Evolutionary conservation across 2,329 filamentous ascomycete species (phyloP).

Genomic region (Epichloe amarillans): DNA sequence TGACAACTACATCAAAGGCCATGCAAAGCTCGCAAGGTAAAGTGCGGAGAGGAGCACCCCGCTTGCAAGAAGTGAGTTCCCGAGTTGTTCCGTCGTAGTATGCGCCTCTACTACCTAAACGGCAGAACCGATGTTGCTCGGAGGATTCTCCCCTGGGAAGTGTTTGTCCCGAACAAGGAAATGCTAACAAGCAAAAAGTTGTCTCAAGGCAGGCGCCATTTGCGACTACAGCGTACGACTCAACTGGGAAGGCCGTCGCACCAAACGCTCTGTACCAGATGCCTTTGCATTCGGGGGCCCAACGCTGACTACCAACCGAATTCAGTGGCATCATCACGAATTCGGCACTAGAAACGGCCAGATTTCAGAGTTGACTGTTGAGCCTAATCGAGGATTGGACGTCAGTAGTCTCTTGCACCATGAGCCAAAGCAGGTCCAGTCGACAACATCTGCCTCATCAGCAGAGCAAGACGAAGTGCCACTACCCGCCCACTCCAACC

Average conservation of each 20-base stretch:
- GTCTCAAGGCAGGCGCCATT: conserved; percentile 53
- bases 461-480: neutral
- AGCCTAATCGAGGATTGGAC: neutral
- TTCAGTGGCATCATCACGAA: conserved; percentile 1
- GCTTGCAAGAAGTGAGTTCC: conserved; percentile 46
- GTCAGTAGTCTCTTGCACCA: neutral
- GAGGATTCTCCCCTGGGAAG: no score
- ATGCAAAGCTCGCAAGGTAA: conserved; percentile 60
- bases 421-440: neutral
- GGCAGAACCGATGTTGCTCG: neutral
- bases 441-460: neutral
- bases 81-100: neutral
- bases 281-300: neutral
- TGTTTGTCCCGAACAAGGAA: neutral
- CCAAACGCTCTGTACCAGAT: conserved; percentile 8
- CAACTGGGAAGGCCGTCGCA: conserved; percentile 60
- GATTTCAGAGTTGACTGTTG: neutral
- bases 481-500: neutral
- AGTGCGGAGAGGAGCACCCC: conserved; percentile 70
- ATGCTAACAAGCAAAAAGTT: conserved; percentile 25
- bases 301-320: neutral
- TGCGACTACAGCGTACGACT: conserved; percentile 74
- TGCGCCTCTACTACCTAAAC: neutral
- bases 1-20: conserved; percentile 36
- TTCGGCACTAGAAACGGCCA: neutral